Conservation (phyloP, 1,284 basidiomycete genomes). For the Ceratorhiza oryzae-sativae region DNA sequence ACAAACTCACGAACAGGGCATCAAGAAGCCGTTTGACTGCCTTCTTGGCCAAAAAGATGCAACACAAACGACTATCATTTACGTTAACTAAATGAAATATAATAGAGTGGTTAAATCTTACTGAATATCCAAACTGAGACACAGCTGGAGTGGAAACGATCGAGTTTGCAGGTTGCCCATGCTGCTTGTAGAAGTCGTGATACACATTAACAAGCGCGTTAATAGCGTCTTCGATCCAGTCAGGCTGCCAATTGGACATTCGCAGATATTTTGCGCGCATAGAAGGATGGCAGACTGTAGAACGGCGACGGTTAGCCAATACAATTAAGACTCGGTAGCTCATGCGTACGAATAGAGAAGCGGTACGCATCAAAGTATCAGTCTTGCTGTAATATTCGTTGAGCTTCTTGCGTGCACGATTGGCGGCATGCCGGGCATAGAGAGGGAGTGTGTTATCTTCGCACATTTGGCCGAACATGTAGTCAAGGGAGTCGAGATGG, state of each 20-base stretch:
- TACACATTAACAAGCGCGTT: neutral
- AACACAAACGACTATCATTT: neutral
- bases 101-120: neutral
- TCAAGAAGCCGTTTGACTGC: neutral
- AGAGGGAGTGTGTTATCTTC: neutral
- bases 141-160: neutral
- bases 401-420: neutral
- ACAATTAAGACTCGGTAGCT: too few species aligned
- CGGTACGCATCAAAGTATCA: neutral
- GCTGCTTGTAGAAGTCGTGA: neutral
- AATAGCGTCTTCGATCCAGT: neutral
- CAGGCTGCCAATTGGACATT: neutral
- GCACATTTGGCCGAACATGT: neutral
- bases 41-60: neutral
- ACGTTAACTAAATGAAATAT: too few species aligned
- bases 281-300: neutral
- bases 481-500: neutral
- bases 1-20: neutral
- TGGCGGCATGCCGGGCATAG: neutral
- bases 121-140: neutral
- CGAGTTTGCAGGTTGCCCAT: too few species aligned
- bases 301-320: too few species aligned
- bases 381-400: slow-evolving; percentile 1
- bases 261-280: neutral
- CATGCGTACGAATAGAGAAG: neutral